A percentile compares a stretch with the other conserved stretches of the same genome.
phyloP scores from a whole-genome alignment of 2,329 filamentous ascomycete genomes.

The Clarireedia sp. region DNA sequence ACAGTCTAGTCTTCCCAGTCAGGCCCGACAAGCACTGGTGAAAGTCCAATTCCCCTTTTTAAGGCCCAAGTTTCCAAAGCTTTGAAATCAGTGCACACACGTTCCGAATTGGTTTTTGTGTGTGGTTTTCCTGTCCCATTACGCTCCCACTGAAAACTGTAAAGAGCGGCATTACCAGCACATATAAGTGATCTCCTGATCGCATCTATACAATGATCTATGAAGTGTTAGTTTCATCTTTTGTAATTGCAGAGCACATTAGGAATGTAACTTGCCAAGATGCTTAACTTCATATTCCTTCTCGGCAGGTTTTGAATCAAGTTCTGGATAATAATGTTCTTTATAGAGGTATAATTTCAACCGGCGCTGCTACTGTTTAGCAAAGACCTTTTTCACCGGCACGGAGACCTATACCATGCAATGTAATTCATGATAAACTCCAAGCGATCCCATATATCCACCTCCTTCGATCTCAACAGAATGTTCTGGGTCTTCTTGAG shows the following conservation, averaged over 20 bases:
- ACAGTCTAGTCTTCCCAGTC: not conserved
- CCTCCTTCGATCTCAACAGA: not conserved
- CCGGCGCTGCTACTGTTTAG: not conserved
- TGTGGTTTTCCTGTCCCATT: not conserved
- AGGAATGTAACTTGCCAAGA: not conserved
- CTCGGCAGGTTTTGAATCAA: not conserved
- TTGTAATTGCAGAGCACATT: no score
- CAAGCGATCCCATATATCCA: not conserved
- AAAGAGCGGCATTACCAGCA: not conserved
- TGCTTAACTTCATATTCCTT: not conserved
- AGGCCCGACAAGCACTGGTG: not conserved
- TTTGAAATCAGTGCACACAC: not conserved
- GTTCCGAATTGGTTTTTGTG: not conserved
- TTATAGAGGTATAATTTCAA: not conserved
- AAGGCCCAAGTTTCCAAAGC: not conserved
- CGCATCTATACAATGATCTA: not conserved
- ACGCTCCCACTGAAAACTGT: not conserved
- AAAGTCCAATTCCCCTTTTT: not conserved
- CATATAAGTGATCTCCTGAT: not conserved
- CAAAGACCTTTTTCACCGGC: not conserved
- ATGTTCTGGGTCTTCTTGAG: not conserved
- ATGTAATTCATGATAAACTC: not conserved
- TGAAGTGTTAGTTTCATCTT: not conserved
- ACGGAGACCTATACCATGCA: not conserved
- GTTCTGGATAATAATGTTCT: not conserved